Evolutionary conservation across 2,329 filamentous ascomycete species (phyloP), one percentile per base, ranked within the genome.

Genomic region (Microsporum canis): DNA sequence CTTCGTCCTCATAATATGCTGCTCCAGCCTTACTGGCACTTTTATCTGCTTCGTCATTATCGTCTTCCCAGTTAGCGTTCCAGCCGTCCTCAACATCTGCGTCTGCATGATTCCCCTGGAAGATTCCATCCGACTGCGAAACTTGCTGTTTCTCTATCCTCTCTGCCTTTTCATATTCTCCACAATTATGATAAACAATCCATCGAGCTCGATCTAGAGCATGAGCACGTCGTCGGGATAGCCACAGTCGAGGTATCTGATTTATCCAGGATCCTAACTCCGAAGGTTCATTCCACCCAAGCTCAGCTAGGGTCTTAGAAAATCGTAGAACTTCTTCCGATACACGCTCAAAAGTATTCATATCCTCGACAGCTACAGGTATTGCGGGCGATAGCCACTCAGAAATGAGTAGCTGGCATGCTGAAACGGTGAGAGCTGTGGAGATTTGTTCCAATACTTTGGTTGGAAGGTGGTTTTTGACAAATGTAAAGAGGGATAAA

Each of bases 81-180:
- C 91, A 96, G 10, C 83, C 86, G 51, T 84, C 84, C 67, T 88
- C 86, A 88, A 90, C 95, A 55, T 90, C 89, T 63, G 78, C 70
- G 7, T 65, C 77, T 12, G 75, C 72, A 12, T 79, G 79, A 27
- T 80, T 82, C 1, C 82, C 79, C 34, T 81, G 76, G 41, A 91
- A 78, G 63, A 87, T 79, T 60, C 84, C 83, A 59, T 88, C 87
- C 65, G 87, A 84, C 57, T 82, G 80, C 1, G 85, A 86, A 0
- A 96, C 80, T 71, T 87, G 84, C 68, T 94, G 87, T 57, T 86
- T 95, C 73, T 97, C 92, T 0, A 95, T 79, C 67, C 88, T 84
- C 71, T 96, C 91, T 0, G 95, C 91, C 53, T 82, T 79, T 66
- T 84, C 87, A 12, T 86, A 80, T 31, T 79, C 74, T 6, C 86